A percentile compares a stretch with the other conserved stretches of the same genome.
phyloP scores from a whole-genome alignment of 257 asterid genomes.

The Solanum ossicruentum region DNA sequence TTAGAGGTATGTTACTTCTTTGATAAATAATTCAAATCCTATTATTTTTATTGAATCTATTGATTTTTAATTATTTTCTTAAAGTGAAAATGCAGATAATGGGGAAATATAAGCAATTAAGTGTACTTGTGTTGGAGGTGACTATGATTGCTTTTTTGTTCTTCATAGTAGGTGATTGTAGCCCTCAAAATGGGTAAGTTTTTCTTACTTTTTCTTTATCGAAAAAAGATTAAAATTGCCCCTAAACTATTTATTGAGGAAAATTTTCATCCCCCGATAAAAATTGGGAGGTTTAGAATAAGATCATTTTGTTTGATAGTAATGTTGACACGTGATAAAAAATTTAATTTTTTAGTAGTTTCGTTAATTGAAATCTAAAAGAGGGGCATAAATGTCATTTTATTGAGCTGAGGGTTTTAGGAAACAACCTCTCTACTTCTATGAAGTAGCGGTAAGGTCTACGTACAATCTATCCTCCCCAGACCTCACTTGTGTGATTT shows the following conservation, averaged over 20 bases:
- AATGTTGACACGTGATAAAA: too few species aligned
- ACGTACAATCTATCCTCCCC: too few species aligned
- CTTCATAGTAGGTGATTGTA: neutral
- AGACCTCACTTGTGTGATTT: too few species aligned
- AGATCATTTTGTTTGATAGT: too few species aligned
- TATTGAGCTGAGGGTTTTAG: too few species aligned
- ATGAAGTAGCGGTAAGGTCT: too few species aligned
- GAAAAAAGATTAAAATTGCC: neutral
- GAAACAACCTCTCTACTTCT: too few species aligned
- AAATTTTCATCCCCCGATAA: neutral
- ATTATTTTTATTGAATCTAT: neutral
- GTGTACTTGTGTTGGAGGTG: neutral
- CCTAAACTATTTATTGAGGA: neutral
- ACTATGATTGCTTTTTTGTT: neutral
- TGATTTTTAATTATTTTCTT: neutral
- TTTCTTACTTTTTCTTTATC: neutral
- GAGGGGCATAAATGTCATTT: too few species aligned
- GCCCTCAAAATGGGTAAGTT: neutral
- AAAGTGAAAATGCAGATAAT: neutral
- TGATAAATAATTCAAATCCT: neutral
- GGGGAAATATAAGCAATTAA: neutral
- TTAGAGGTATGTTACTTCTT: neutral
- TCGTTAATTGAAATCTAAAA: too few species aligned
- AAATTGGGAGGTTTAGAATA: neutral
- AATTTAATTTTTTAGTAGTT: too few species aligned